Evolutionary conservation across 2,329 filamentous ascomycete species (phyloP), one percentile per base, ranked within the genome.

Genomic region (Aspergillus viridinutans): DNA sequence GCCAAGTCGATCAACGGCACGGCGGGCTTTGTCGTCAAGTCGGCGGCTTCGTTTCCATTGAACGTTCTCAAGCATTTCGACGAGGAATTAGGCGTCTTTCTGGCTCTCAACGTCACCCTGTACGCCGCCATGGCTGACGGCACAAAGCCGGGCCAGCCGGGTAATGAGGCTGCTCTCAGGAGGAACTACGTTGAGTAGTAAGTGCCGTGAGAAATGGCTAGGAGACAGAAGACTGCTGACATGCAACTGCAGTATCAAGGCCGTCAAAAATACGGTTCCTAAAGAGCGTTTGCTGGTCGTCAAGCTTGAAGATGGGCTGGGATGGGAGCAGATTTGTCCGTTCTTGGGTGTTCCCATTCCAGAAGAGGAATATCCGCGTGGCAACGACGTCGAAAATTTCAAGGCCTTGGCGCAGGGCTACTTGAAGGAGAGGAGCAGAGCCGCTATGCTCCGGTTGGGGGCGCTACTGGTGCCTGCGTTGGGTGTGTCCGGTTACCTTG

Each of bases 321-420:
- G 59, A 12, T 67, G 64, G 66, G 60, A 66, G 7, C 49, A 58
- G 1, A 65, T 68, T 21, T 68, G 66, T n/a, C 64, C 64, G 3
- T 68, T 65, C 50, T 35, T 68, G 1, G 61, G 23, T 0, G 17
- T 64, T 2, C 60, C 64, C 2, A 54, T 65, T 47, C 66, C 66
- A 4, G 48, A 64, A 3, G 54, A 60, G 26, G 29, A 55, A 3
- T 67, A 67, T 45, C 66, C 66, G 12, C 59, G 52, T 12, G 60
- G 61, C 0, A 63, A 68, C 42, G 60, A 66, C 25, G 64, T 59
- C 0, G 61, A 58, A n/a, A 66, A 53, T 7, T 68, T 67, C 26
- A 42, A 64, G 14, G 48, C 5, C 2, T 7, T 65, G 14, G 58
- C 64, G 2, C 25, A 56, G 3, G 45, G 14, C 0, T 63, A 60